A percentile compares a stretch with the other conserved stretches of the same genome.
Evolutionary conservation across 1,139 yeast genomes (phyloP).

Genomic region (Candida frijolesensis): DNA sequence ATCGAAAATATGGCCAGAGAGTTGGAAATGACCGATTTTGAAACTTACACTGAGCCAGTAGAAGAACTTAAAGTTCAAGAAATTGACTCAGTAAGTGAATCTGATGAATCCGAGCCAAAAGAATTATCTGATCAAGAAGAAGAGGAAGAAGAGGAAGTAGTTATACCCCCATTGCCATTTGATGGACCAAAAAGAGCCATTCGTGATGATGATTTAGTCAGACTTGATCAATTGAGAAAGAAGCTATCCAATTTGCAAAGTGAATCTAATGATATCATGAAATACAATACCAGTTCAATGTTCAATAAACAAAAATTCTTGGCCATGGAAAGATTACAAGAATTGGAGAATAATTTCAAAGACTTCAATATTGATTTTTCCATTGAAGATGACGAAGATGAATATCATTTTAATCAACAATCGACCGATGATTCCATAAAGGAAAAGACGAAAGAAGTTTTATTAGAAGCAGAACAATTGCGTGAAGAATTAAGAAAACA

Average conservation of each 20-base stretch:
- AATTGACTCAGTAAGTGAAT: conserved; percentile 14
- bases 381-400: conserved; percentile 19
- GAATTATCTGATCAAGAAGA: conserved; percentile 23
- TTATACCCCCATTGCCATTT: conserved; percentile 18
- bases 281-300: conserved; percentile 62
- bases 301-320: conserved; percentile 58
- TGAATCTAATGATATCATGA: conserved; percentile 75
- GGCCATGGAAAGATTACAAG: conserved; percentile 69
- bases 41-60: conserved; percentile 33
- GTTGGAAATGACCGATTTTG: conserved; percentile 83
- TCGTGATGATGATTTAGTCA: conserved; percentile 44
- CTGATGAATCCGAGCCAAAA: conserved; percentile 18
- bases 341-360: conserved; percentile 60
- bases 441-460: conserved; percentile 41
- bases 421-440: conserved; percentile 41
- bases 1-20: conserved; percentile 84
- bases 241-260: conserved; percentile 63
- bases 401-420: conserved; percentile 11
- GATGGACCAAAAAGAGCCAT: conserved; percentile 37
- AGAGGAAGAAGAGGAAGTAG: conserved; percentile 20
- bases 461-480: conserved; percentile 49
- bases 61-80: conserved; percentile 8
- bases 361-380: conserved; percentile 61
- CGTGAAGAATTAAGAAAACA: conserved; percentile 44
- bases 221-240: conserved; percentile 55